A percentile compares a stretch with the other conserved stretches of the same genome.
Evolutionary conservation across 2,329 filamentous ascomycete genomes (phyloP).

Genomic region (Paecilomyces formosus): DNA sequence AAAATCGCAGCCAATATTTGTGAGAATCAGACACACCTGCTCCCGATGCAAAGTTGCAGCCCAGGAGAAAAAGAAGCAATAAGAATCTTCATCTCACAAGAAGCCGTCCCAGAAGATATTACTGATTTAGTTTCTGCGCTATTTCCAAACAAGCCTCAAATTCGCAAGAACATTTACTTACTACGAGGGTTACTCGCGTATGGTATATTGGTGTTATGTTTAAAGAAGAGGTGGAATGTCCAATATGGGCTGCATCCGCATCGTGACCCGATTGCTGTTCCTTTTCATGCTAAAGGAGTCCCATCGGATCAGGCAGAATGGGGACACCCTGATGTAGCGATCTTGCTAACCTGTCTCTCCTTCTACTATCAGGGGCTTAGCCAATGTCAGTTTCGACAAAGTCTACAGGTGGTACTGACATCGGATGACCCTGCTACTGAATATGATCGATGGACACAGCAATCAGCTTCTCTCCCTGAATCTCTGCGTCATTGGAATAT

Average conservation of each 20-base stretch:
- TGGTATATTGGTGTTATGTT: conserved; percentile 50
- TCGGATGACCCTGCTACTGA: conserved; percentile 51
- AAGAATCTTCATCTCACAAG: conserved; percentile 23
- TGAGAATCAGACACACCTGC: conserved; percentile 16
- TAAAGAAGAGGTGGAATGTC: conserved; percentile 62
- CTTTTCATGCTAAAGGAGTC: conserved; percentile 58
- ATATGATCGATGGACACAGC: conserved; percentile 47
- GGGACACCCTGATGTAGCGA: conserved; percentile 60
- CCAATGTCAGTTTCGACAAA: conserved; percentile 41
- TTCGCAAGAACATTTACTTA: conserved; percentile 41
- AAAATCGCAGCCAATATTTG: conserved; percentile 37
- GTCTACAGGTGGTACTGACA: conserved; percentile 45
- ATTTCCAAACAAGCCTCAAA: conserved; percentile 23
- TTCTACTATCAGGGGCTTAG: conserved; percentile 60
- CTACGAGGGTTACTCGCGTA: conserved; percentile 57
- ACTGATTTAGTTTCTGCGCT: no score
- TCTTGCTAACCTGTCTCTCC: conserved; percentile 56
- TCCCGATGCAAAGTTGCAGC: conserved; percentile 17
- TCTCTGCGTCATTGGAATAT: conserved; percentile 46
- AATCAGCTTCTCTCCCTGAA: conserved; percentile 36
- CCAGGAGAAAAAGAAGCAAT: conserved; percentile 19
- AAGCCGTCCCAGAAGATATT: no score
- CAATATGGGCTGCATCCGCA: conserved; percentile 52
- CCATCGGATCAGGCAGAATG: conserved; percentile 58
- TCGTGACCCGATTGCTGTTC: conserved; percentile 50